A percentile compares a stretch with the other conserved stretches of the same genome.
Evolutionary conservation across 2,329 filamentous ascomycete genomes (phyloP).

Genomic region (Verticillium nonalfalfae): DNA sequence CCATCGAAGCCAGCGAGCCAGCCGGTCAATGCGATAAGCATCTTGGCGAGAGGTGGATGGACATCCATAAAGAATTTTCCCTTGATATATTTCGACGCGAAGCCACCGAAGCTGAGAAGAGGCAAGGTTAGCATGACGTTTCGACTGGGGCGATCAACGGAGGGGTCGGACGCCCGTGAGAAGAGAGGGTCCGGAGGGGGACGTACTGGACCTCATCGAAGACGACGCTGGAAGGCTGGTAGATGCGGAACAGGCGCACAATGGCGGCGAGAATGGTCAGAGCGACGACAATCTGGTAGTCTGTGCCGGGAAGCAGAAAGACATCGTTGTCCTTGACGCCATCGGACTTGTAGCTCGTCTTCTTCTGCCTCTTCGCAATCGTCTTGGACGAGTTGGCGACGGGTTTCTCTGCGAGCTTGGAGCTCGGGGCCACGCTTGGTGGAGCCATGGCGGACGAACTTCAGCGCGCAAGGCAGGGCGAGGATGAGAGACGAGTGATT

Average conservation of each 20-base stretch:
- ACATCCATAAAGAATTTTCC: conserved; percentile 99
- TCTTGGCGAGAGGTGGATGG: conserved; percentile 94
- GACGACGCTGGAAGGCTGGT: conserved; percentile 91
- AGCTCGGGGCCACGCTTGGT: conserved; percentile 3
- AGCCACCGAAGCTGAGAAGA: conserved; percentile 77
- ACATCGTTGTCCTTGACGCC: conserved; percentile 88
- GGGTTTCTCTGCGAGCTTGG: conserved; percentile 19
- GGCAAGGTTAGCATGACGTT: conserved; percentile 2
- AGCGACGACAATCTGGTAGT: conserved; percentile 70
- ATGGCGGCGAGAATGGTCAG: conserved; percentile 70
- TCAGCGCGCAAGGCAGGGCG: background rate
- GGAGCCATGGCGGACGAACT: background rate
- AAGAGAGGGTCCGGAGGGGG: conserved; percentile 4
- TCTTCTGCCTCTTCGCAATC: conserved; percentile 19
- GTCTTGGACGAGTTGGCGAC: conserved; percentile 20
- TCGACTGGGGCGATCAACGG: conserved; percentile 6
- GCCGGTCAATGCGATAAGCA: conserved; percentile 90
- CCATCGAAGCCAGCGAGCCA: conserved; percentile 94
- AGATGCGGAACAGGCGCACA: conserved; percentile 91
- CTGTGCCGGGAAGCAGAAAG: conserved; percentile 74
- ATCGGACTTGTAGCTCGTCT: conserved; percentile 63
- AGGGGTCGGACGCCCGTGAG: background rate
- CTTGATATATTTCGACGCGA: conserved; percentile 99
- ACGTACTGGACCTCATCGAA: conserved; percentile 99
- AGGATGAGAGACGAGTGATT: background rate